Base-by-base conservation (phyloP, 1,284 basidiomycete genomes). In the Sporisorium graminicola region DNA sequence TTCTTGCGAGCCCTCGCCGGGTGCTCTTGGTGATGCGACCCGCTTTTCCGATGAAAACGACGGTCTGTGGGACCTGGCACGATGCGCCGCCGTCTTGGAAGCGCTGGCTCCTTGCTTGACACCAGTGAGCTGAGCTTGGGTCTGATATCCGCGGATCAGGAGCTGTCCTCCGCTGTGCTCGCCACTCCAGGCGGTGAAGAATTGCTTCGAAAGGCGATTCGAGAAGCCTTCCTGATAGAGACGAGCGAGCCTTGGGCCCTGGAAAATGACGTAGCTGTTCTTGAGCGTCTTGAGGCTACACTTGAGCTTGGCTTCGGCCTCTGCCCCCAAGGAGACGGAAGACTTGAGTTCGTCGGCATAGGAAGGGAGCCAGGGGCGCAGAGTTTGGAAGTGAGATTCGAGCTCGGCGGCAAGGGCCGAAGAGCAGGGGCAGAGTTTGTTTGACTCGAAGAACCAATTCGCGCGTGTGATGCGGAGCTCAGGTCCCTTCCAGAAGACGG, bases 241-340 rank as follows among this genome's bases (percentile, higher is more conserved):
- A 18, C 88, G 86, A 24, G 88, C 88, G 16, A 86, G 85, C 16
- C 84, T 82, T 3, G 84, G 87, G 62, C 88, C 87, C 58, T 88
- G 87, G 65, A 88, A 89, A 14, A 89, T 86, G 64, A 88, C 84
- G n/a, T 84, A 87, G 29, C 86, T 73, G 18, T 86, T 86, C 44
- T 82, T 78, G 49, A 78, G 70, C 35, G 72, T 67, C 31, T 59
- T 68, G 40, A 89, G 82, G 2, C 71, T 82, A 61, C 87, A 86
- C 58, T 88, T 88, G 37, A 90, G 86, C 80, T 89, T 89, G 61
- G 88, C 88, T 70, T 89, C 88, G 3, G 87, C 89, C 14, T 87
- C 86, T 12, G 86, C 55, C 0, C 89, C 89, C 10, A 87, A 81
- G 3, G 86, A 81, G 2, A 88, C 83, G 2, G 88, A 88, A 1